These are phyloP conservation scores for Tripidium arundinaceum DNA, from an alignment of 202 grass and related monocot species.

Conservation along the genomic window DNA sequence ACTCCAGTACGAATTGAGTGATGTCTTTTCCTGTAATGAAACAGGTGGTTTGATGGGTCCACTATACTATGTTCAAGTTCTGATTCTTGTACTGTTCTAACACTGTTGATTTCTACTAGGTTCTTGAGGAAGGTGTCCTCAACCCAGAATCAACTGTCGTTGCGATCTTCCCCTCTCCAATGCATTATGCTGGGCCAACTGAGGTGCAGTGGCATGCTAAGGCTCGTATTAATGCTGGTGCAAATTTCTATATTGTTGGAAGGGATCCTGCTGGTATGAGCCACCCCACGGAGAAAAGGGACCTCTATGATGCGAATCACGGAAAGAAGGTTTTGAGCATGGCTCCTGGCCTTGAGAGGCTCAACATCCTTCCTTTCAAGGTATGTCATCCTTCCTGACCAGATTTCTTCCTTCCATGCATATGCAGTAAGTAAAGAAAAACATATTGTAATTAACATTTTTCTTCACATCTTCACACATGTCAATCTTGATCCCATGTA, in stretches of 20 bases:
- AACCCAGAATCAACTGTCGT: constrained; percentile 95
- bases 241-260: constrained; percentile 98
- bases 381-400: constrained; percentile 32
- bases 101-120: constrained; percentile 42
- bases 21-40: background rate
- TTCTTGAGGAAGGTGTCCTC: constrained; percentile 96
- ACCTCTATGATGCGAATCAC: constrained; percentile 96
- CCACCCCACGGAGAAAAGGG: constrained; percentile 73
- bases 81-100: background rate
- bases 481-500: background rate
- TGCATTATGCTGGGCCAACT: constrained; percentile 96
- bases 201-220: constrained; percentile 99
- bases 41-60: background rate
- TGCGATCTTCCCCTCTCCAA: constrained; percentile 94
- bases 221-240: constrained; percentile 95
- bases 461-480: background rate
- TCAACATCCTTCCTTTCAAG: constrained; percentile 99
- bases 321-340: constrained; percentile 95
- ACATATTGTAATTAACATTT: background rate
- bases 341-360: constrained; percentile 92
- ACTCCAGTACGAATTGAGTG: too few relatives aligned
- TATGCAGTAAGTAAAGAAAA: background rate
- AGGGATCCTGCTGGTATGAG: constrained; percentile 96
- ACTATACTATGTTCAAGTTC: background rate
- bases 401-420: constrained; percentile 1